These are phyloP conservation scores for Apiospora sp. DNA, from an alignment of 2,329 filamentous ascomycete species.

Conservation along the genomic window DNA sequence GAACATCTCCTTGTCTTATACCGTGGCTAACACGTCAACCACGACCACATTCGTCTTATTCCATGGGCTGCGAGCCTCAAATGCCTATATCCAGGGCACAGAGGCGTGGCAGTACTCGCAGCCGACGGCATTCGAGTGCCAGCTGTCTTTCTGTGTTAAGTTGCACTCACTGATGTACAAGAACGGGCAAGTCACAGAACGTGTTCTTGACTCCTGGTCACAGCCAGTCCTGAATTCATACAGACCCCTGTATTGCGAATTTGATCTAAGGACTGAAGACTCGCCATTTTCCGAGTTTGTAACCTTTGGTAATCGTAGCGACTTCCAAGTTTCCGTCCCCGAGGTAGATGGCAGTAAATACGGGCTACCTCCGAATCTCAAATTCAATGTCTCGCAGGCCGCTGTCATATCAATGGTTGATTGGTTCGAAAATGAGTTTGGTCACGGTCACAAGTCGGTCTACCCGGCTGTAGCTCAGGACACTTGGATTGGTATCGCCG, in stretches of 20 bases:
- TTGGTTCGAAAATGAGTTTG: too few species aligned
- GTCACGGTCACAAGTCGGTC: too few species aligned
- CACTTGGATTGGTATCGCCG: background rate
- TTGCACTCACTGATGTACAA: background rate
- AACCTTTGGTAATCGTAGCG: background rate
- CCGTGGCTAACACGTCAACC: background rate
- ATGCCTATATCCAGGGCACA: background rate
- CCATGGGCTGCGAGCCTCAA: background rate
- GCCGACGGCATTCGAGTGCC: background rate
- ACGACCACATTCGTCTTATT: background rate
- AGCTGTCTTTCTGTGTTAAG: background rate
- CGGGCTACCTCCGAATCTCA: background rate
- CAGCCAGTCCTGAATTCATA: background rate
- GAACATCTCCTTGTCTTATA: background rate
- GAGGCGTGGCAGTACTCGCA: background rate
- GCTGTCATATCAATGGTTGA: background rate
- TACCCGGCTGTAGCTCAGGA: background rate
- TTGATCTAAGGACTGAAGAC: background rate
- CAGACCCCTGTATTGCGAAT: background rate
- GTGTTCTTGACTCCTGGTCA: background rate
- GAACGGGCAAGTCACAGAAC: background rate
- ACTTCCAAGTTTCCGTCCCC: background rate
- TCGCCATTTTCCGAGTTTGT: background rate
- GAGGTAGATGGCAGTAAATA: background rate
- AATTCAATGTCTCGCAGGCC: conserved; percentile 10